Conservation (phyloP, 2,329 filamentous ascomycete genomes). For the Nemania serpens region DNA sequence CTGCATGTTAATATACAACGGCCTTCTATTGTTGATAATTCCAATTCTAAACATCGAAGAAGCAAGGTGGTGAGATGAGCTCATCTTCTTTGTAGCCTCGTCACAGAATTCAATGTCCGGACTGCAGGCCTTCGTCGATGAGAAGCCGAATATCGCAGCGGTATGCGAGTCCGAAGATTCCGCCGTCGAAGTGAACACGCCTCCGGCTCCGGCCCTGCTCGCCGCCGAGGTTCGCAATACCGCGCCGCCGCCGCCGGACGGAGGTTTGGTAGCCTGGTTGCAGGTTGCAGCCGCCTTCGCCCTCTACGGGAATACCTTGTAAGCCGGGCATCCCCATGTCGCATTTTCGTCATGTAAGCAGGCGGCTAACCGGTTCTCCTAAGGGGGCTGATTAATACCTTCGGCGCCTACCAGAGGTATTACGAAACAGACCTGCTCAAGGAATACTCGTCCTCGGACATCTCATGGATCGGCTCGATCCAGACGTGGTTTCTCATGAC, state of each 20-base stretch:
- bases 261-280: slow-evolving; percentile 35
- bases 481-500: slow-evolving; percentile 40
- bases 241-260: slow-evolving; percentile 32
- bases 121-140: neutral
- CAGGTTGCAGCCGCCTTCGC: slow-evolving; percentile 32
- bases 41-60: too few relatives aligned
- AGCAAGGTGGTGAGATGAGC: too few relatives aligned
- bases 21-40: too few relatives aligned
- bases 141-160: slow-evolving; percentile 1
- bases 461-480: slow-evolving; percentile 41
- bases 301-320: slow-evolving; percentile 24
- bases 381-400: slow-evolving; percentile 37
- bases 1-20: too few relatives aligned
- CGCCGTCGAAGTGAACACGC: neutral
- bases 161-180: slow-evolving; percentile 9
- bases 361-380: neutral
- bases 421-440: slow-evolving; percentile 31
- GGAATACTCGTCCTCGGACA: slow-evolving; percentile 31
- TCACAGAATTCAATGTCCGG: slow-evolving; percentile 4
- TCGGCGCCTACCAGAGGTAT: slow-evolving; percentile 41
- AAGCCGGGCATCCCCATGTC: neutral
- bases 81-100: neutral
- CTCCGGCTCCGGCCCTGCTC: neutral
- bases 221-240: slow-evolving; percentile 7
- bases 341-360: neutral